Evolutionary conservation across 768 basidiomycete species (phyloP).

Genomic region (Scleroderma citrinum): DNA sequence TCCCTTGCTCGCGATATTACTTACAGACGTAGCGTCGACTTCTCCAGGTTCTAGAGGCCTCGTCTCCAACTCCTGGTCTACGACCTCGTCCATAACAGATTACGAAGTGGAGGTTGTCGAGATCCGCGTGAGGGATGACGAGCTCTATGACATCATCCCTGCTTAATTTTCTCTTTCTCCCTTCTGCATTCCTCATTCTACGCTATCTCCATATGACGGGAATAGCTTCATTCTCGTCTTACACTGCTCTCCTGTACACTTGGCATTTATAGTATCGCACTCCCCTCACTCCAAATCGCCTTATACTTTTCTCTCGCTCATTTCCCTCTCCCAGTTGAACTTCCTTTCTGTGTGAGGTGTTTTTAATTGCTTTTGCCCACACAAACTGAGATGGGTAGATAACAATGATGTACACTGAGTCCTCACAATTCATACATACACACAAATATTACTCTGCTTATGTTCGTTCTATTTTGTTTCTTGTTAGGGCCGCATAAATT

Average conservation of each 20-base stretch:
- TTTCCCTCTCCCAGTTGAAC: too few species aligned
- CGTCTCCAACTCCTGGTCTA: slow-evolving; percentile 61
- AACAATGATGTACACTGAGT: slow-evolving; percentile 3
- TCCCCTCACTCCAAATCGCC: background rate
- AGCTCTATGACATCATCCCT: slow-evolving; percentile 73
- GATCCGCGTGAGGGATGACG: slow-evolving; percentile 76
- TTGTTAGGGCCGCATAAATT: too few species aligned
- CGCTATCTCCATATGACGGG: slow-evolving; percentile 2
- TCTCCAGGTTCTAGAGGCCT: slow-evolving; percentile 67
- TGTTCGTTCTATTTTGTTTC: background rate
- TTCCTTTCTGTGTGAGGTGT: too few species aligned
- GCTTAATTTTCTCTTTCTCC: background rate
- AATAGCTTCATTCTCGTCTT: background rate
- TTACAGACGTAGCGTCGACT: slow-evolving; percentile 71
- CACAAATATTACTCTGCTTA: background rate
- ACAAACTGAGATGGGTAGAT: background rate
- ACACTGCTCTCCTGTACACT: background rate
- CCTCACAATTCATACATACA: background rate
- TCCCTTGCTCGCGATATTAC: slow-evolving; percentile 2
- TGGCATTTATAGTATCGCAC: background rate
- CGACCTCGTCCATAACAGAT: slow-evolving; percentile 60
- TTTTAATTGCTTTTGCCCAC: slow-evolving; percentile 6
- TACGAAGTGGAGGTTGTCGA: slow-evolving; percentile 86
- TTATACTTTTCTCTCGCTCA: background rate
- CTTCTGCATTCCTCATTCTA: slow-evolving; percentile 1